These are phyloP conservation scores for Tritrichomonas foetus DNA, from an alignment of 208 protist genomes.

Conservation along the genomic window DNA sequence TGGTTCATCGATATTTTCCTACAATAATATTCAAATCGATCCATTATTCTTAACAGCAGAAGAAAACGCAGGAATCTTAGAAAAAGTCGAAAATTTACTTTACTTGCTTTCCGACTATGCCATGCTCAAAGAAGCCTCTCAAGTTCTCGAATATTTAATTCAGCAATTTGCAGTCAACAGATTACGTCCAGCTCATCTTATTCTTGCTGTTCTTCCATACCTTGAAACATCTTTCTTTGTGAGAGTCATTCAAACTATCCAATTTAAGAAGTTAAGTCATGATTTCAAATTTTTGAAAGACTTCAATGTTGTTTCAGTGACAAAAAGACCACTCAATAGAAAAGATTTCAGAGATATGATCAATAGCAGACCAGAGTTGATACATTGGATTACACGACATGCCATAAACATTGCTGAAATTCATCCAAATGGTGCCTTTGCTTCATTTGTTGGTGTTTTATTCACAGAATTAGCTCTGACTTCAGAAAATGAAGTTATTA, in stretches of 20 bases:
- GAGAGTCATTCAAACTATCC: constrained; percentile 17
- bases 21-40: not conserved
- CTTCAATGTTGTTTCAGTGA: not conserved
- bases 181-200: not conserved
- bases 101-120: not conserved
- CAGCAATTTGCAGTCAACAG: constrained; percentile 21
- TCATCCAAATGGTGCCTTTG: not conserved
- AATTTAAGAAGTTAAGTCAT: not conserved
- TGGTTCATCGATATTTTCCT: not conserved
- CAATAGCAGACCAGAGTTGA: not conserved
- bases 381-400: not conserved
- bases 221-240: constrained; percentile 24
- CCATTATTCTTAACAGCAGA: constrained; percentile 10
- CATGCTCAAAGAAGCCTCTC: not conserved
- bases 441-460: not conserved
- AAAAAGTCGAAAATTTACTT: not conserved
- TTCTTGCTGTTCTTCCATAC: not conserved
- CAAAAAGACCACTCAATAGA: not conserved
- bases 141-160: constrained; percentile 41
- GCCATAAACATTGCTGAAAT: not conserved
- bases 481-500: not conserved
- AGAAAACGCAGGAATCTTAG: not conserved
- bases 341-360: not conserved
- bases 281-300: not conserved
- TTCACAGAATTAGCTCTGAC: not conserved